These are phyloP conservation scores for Apiospora marii DNA, from an alignment of 2,329 filamentous ascomycete genomes.

Conservation along the genomic window DNA sequence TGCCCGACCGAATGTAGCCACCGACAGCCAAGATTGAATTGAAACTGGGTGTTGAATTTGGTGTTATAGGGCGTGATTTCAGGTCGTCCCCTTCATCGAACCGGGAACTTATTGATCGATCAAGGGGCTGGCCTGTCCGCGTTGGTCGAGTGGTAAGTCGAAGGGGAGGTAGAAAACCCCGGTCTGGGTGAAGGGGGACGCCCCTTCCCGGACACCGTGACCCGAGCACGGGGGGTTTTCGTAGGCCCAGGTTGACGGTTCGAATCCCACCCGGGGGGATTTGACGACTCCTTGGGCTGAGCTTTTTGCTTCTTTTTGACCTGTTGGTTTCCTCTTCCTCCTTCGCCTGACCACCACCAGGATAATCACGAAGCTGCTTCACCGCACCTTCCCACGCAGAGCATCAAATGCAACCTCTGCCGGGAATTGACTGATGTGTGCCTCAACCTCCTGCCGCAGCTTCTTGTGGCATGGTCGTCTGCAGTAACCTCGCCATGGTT, in stretches of 20 bases:
- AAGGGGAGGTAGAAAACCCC: conserved; percentile 6
- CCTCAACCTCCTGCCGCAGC: too few species aligned
- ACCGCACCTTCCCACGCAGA: not conserved
- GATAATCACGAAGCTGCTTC: not conserved
- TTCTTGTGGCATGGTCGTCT: conserved; percentile 57
- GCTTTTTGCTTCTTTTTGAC: not conserved
- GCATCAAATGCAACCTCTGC: not conserved
- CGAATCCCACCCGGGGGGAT: not conserved
- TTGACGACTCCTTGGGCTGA: not conserved
- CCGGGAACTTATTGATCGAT: not conserved
- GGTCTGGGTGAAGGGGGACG: not conserved
- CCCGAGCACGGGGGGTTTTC: conserved; percentile 12
- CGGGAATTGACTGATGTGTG: too few species aligned
- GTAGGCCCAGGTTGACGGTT: conserved; percentile 8
- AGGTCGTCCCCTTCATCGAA: not conserved
- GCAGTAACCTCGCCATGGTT: conserved; percentile 60
- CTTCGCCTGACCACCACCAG: not conserved
- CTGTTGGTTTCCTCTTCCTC: not conserved
- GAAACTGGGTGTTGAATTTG: not conserved
- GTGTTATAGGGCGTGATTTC: not conserved
- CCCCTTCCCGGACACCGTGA: conserved; percentile 10
- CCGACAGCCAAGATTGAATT: not conserved
- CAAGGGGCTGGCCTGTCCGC: conserved; percentile 16
- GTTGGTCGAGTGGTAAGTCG: conserved; percentile 11
- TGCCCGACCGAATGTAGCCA: not conserved